These are phyloP conservation scores for Debaryomyces sp. DNA, from an alignment of 1,139 yeast species.

Conservation along the genomic window DNA sequence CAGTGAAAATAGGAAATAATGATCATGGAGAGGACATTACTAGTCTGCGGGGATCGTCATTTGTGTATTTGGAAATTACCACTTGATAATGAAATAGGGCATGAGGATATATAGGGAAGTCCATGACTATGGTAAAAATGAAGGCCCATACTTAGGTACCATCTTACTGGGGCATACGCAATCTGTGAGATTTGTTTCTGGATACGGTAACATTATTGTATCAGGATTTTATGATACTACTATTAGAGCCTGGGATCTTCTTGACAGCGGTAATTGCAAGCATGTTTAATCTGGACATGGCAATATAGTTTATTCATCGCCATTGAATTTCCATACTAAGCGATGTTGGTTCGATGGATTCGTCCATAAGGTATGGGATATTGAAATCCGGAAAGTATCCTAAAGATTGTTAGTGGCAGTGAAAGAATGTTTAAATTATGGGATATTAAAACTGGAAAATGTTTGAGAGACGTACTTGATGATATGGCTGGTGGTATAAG, in stretches of 20 bases:
- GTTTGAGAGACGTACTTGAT: too few relatives aligned
- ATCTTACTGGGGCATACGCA: slow-evolving; percentile 85
- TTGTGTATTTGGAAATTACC: slow-evolving; percentile 85
- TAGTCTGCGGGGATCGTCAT: slow-evolving; percentile 86
- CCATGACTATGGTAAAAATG: too few relatives aligned
- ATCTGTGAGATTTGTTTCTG: slow-evolving; percentile 86
- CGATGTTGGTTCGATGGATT: slow-evolving; percentile 91
- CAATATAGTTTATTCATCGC: slow-evolving; percentile 85
- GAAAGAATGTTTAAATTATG: too few relatives aligned
- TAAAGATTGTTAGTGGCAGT: too few relatives aligned
- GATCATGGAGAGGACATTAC: slow-evolving; percentile 61
- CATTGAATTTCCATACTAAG: slow-evolving; percentile 72
- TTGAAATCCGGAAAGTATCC: too few relatives aligned
- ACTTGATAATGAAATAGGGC: too few relatives aligned
- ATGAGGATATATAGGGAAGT: too few relatives aligned
- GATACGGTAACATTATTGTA: slow-evolving; percentile 76
- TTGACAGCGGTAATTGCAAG: slow-evolving; percentile 68
- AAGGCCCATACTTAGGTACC: too few relatives aligned
- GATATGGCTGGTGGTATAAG: too few relatives aligned
- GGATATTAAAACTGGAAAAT: too few relatives aligned
- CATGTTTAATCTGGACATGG: slow-evolving; percentile 81
- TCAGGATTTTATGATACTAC: slow-evolving; percentile 93
- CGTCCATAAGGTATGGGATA: slow-evolving; percentile 90
- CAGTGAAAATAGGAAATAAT: slow-evolving; percentile 59
- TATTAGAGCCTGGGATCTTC: slow-evolving; percentile 89